Percentiles rank a stretch among this genome's conserved stretches.
Conservation (phyloP, 148 eudicot species). For the Silene conica region DNA sequence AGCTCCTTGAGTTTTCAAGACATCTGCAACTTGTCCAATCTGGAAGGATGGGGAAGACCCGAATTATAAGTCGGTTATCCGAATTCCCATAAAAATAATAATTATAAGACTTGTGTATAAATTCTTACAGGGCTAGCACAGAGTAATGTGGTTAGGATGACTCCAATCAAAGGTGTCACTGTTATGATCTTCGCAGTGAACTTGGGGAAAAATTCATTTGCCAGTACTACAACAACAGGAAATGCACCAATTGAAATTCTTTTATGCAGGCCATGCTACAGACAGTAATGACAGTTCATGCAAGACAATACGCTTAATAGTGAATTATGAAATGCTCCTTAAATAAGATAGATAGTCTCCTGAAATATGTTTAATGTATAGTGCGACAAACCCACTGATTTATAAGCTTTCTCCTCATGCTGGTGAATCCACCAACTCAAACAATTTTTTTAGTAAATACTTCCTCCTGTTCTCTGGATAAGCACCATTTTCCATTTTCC, state of each 20-base stretch:
- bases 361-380: too few species aligned
- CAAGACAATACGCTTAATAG: not conserved
- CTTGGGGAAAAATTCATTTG: slow-evolving; percentile 89
- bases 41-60: slow-evolving; percentile 12
- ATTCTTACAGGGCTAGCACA: slow-evolving; percentile 97
- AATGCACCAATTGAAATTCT: slow-evolving; percentile 7
- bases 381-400: not conserved
- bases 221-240: slow-evolving; percentile 50
- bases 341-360: too few species aligned
- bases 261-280: not conserved
- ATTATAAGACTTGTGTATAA: not conserved
- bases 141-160: slow-evolving; percentile 88
- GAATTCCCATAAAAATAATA: not conserved
- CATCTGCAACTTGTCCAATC: slow-evolving; percentile 99
- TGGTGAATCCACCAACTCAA: not conserved
- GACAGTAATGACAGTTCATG: not conserved
- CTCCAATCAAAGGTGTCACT: slow-evolving; percentile 88
- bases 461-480: too few species aligned
- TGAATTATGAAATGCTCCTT: too few species aligned
- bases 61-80: slow-evolving; percentile 1
- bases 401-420: not conserved
- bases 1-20: slow-evolving; percentile 87
- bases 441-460: not conserved
- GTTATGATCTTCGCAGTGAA: slow-evolving; percentile 91
- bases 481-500: too few species aligned